Conservation (phyloP, 179 eudicot species). For the Pouteria campechiana region DNA sequence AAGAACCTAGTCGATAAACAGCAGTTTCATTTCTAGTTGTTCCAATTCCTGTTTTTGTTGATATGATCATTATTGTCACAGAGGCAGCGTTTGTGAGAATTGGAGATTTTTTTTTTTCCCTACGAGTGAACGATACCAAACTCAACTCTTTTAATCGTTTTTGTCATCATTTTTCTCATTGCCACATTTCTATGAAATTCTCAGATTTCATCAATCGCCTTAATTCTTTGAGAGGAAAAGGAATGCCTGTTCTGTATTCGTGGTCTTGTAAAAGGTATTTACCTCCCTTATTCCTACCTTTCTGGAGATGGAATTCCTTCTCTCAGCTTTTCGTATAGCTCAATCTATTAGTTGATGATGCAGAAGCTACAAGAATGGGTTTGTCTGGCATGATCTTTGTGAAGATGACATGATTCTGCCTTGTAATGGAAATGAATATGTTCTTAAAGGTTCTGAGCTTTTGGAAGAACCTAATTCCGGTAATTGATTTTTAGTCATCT, state of each 20-base stretch:
- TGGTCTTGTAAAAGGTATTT: conserved; percentile 89
- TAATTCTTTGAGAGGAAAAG: conserved; percentile 70
- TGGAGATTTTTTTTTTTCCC: too few relatives aligned
- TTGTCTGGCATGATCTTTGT: conserved; percentile 95
- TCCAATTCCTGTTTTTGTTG: not conserved
- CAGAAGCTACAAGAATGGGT: conserved; percentile 95
- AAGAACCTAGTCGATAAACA: too few relatives aligned
- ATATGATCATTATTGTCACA: too few relatives aligned
- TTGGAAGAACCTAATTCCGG: conserved; percentile 57
- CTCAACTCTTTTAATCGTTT: not conserved
- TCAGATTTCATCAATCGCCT: conserved; percentile 81
- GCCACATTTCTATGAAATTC: conserved; percentile 2
- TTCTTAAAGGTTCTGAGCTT: conserved; percentile 92
- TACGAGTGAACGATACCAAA: too few relatives aligned
- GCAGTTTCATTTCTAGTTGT: not conserved
- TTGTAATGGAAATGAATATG: conserved; percentile 76
- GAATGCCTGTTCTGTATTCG: conserved; percentile 84
- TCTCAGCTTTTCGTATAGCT: not conserved
- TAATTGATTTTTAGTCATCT: too few relatives aligned
- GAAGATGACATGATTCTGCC: conserved; percentile 81
- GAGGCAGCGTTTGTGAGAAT: too few relatives aligned
- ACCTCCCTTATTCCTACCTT: not conserved
- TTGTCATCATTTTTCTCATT: conserved; percentile 1
- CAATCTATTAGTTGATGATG: conserved; percentile 9
- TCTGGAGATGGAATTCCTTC: not conserved